phyloP scores from a whole-genome alignment of 2,329 filamentous ascomycete species.

The Ophiostoma ips region DNA sequence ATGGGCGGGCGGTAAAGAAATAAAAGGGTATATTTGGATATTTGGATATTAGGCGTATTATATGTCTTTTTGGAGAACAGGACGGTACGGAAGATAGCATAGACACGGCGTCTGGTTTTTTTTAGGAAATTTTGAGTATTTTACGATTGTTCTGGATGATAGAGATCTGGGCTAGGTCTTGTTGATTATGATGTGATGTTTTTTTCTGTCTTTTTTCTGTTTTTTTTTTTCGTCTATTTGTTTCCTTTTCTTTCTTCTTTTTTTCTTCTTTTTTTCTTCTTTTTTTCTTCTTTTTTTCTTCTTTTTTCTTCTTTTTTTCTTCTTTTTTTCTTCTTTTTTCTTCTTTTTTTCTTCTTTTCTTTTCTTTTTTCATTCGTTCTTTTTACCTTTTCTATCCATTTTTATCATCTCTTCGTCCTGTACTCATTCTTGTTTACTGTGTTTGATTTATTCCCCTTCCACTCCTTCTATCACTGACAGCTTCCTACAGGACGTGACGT shows the following conservation, averaged over 20 bases:
- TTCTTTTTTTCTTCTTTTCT: not conserved
- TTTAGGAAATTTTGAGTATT: no score
- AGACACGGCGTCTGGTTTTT: not conserved
- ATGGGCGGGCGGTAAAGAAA: conserved; percentile 17
- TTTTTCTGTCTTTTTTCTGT: not conserved
- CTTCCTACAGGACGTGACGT: not conserved
- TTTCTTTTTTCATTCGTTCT: not conserved
- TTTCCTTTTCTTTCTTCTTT: not conserved
- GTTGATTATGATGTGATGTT: not conserved
- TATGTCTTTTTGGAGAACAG: not conserved
- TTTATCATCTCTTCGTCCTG: no score
- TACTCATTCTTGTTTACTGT: no score
- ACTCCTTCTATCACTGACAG: no score
- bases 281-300: not conserved
- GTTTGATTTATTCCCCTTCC: no score
- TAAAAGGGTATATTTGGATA: not conserved
- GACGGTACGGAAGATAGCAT: not conserved
- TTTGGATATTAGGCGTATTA: not conserved
- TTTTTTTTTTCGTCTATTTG: not conserved
- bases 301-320: not conserved
- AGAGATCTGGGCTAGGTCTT: no score
- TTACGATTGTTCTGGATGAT: no score
- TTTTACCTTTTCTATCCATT: no score
- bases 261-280: not conserved
- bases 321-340: no score